Percentiles rank a stretch among this genome's conserved stretches.
These are phyloP conservation scores for Candida oleophila DNA, from an alignment of 805 yeast species.

Conservation along the genomic window DNA sequence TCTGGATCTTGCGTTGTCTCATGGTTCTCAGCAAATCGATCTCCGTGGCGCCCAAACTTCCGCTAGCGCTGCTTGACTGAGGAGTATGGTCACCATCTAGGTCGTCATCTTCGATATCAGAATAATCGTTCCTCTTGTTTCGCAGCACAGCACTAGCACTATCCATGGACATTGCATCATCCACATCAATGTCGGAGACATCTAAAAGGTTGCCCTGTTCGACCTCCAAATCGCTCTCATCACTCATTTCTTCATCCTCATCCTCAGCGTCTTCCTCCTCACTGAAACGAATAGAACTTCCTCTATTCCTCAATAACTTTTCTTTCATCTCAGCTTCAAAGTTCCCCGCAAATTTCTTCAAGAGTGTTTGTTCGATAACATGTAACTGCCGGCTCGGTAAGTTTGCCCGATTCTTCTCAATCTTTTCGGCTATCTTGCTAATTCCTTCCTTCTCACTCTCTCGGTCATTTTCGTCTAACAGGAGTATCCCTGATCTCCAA, in stretches of 20 bases:
- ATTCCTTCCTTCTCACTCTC: conserved; percentile 8
- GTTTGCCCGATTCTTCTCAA: conserved; percentile 8
- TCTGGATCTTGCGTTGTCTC: conserved; percentile 3
- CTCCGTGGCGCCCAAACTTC: background rate
- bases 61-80: background rate
- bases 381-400: background rate
- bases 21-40: background rate
- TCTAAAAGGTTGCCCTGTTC: conserved; percentile 18
- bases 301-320: conserved; percentile 1
- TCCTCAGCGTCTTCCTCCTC: conserved; percentile 4
- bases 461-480: conserved; percentile 5
- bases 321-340: conserved; percentile 13
- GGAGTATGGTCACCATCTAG: conserved; percentile 9
- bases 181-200: conserved; percentile 17
- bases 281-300: background rate
- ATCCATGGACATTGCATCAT: conserved; percentile 21
- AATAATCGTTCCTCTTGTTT: conserved; percentile 9
- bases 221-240: conserved; percentile 25
- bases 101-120: conserved; percentile 10
- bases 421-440: conserved; percentile 8
- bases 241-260: conserved; percentile 16
- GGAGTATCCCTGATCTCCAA: conserved; percentile 18
- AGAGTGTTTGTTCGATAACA: conserved; percentile 5
- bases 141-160: conserved; percentile 12
- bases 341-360: conserved; percentile 7